phyloP scores from a whole-genome alignment of 805 yeast genomes.

The Zygosaccharomyces lentus region DNA sequence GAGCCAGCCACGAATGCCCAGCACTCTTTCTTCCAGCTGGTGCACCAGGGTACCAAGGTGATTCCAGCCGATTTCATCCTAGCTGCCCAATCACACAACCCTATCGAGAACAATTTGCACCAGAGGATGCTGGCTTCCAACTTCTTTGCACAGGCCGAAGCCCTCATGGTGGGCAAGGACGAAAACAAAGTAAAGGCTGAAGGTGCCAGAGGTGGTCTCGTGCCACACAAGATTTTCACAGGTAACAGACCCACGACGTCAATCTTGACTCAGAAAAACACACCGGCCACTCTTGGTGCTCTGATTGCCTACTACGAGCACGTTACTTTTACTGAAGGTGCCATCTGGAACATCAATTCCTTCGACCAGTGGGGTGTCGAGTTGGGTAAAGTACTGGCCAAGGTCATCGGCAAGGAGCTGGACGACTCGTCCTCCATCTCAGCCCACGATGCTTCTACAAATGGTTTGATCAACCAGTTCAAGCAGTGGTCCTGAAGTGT shows the following conservation, averaged over 20 bases:
- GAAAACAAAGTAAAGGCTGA: constrained; percentile 79
- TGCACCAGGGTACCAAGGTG: constrained; percentile 97
- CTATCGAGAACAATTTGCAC: constrained; percentile 88
- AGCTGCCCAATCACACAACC: constrained; percentile 98
- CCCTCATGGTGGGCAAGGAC: constrained; percentile 93
- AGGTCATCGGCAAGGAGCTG: constrained; percentile 88
- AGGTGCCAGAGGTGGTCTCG: constrained; percentile 79
- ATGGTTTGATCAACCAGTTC: constrained; percentile 91
- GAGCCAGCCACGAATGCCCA: constrained; percentile 99
- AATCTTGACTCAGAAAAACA: constrained; percentile 89
- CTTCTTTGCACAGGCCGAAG: constrained; percentile 98
- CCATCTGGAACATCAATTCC: constrained; percentile 98
- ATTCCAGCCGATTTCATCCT: constrained; percentile 95
- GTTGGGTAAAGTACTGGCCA: constrained; percentile 96
- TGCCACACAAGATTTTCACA: constrained; percentile 93
- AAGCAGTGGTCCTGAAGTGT: constrained; percentile 61
- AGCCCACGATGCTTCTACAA: constrained; percentile 86
- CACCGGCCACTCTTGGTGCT: constrained; percentile 95
- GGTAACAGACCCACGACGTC: constrained; percentile 99
- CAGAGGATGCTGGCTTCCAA: constrained; percentile 98
- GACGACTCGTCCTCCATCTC: constrained; percentile 53
- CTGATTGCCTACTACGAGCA: constrained; percentile 98
- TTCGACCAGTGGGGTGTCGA: constrained; percentile 99
- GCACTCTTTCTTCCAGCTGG: constrained; percentile 98
- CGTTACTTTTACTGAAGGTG: constrained; percentile 96